Evolutionary conservation across 495 filamentous ascomycete species (phyloP), one percentile per base, ranked within the genome.

Genomic region (Copromyces sp.): DNA sequence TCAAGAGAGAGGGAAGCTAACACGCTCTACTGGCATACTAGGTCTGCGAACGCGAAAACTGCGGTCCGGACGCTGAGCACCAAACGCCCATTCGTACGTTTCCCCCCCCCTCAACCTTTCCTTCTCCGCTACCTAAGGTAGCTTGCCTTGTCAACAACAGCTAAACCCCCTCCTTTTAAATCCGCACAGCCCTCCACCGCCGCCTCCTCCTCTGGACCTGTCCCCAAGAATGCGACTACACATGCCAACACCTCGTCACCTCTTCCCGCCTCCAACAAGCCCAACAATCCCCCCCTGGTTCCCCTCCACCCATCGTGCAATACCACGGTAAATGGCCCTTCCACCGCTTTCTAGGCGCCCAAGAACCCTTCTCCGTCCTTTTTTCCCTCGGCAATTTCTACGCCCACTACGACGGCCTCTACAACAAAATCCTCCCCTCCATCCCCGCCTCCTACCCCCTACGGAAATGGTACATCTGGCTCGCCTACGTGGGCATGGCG

Each of bases 251-350:
- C 85, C 92, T 97, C 81, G 86, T 95, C 70, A 98, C 95, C 70
- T 82, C 92, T 72, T 82, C 80, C 32, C 93, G 95, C 72, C 81
- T 93, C 69, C 84, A 3, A 5, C 35, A 37, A 37, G 5, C 2
- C 87, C 44, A 0, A 3, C 47, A 59, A 32, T 1, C 12, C 14
- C 53, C 53, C 32, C 87, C 88, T 0, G 35, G 35, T 0, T 37
- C 35, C 24, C 24, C 24, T 3, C 0, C 35, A 37, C 5, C 35
- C 3, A 80, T 97, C 38, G 89, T 94, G 45, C 95, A 99, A 84
- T 99, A 92, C 85, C 94, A 99, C 84, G 95, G 96, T n/a, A 99
- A 99, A 88, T 99, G 95, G 95, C 95, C 95, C 39, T 99, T 99
- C 85, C 84, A 88, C 74, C 90, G 95, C 73, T 85, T 97, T 73